Base-by-base conservation (phyloP, 1,284 basidiomycete genomes). In the Puccinia novopanici region DNA sequence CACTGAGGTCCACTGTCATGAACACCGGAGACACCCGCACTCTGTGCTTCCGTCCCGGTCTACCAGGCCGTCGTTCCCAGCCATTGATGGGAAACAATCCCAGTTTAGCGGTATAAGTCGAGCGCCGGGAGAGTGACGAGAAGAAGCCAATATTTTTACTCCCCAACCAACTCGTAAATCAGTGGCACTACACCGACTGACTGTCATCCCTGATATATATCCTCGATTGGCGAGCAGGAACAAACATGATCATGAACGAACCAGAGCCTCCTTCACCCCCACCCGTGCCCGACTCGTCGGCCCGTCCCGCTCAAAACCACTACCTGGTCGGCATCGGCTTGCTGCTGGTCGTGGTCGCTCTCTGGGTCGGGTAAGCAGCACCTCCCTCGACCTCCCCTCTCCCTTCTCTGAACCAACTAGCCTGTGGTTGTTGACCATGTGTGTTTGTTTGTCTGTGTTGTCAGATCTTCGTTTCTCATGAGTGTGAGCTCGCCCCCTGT, bases 291-390 rank as follows among this genome's bases (percentile, higher is more conserved):
- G 40, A 27, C 40, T 42, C 74, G 8, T 59, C 65, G 27, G 22
- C 22, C 34, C 76, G 27, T 17, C 54, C 63, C 4, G 40, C 42
- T 30, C 19, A 65, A 19, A 24, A 59, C 30, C 54, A 75, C 27
- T 75, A 61, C 22, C 19, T 63, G 19, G 9, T 75, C 55, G 77
- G 77, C 3, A 80, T 80, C 42, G 55, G 40, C 24, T 57, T 80
- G n/a, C 50, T 80, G 24, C 24, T 80, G 34, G 45, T 80, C 22
- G 77, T 80, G 1, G 77, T 80, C 13, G 67, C 68, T 5, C 68
- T 80, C 68, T 80, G 77, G 77, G 77, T 80, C 55, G 61, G 77
- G 77, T 80, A n/a, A 70, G 77, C 17, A 59, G 6, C n/a, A 42
- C 13, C 40, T 40, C 34, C 52, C 19, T 13, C n/a, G 24, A 40